Conservation (phyloP, 345 rosid species). For the Hevea brasiliensis region DNA sequence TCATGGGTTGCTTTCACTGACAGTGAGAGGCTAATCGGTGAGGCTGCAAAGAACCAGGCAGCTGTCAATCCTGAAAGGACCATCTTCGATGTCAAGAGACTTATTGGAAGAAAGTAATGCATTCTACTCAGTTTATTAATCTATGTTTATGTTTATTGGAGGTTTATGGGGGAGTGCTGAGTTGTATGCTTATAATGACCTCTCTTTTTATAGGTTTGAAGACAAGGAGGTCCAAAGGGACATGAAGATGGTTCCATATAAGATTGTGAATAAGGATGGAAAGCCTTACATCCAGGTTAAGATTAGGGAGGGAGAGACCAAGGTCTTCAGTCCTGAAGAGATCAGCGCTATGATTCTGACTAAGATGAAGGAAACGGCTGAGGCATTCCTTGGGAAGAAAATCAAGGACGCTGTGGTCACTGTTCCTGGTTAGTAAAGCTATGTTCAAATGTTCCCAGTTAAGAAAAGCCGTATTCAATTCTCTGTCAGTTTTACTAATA, state of each 20-base stretch:
- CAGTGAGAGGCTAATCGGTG: conserved; percentile 28
- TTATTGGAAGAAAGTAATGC: conserved; percentile 32
- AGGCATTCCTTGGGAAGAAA: conserved; percentile 38
- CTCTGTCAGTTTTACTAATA: not conserved
- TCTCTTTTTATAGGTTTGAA: conserved; percentile 17
- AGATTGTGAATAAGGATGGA: conserved; percentile 36
- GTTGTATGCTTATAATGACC: no score
- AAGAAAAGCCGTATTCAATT: not conserved
- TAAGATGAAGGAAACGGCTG: conserved; percentile 37
- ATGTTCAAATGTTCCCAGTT: not conserved
- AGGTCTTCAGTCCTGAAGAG: conserved; percentile 34
- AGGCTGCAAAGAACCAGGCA: conserved; percentile 30
- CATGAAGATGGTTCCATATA: conserved; percentile 31
- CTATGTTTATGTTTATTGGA: not conserved
- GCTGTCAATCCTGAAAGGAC: conserved; percentile 29
- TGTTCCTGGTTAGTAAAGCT: conserved; percentile 26
- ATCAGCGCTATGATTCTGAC: conserved; percentile 29
- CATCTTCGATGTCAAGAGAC: conserved; percentile 32
- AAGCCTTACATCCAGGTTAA: conserved; percentile 30
- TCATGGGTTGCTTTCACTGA: conserved; percentile 35
- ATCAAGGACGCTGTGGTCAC: conserved; percentile 37
- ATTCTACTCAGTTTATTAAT: no score
- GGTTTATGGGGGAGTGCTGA: not conserved
- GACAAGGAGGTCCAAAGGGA: conserved; percentile 36
- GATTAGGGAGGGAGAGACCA: conserved; percentile 31